Evolutionary conservation across 768 basidiomycete genomes (phyloP).

Genomic region (Phaeotremella skinneri): DNA sequence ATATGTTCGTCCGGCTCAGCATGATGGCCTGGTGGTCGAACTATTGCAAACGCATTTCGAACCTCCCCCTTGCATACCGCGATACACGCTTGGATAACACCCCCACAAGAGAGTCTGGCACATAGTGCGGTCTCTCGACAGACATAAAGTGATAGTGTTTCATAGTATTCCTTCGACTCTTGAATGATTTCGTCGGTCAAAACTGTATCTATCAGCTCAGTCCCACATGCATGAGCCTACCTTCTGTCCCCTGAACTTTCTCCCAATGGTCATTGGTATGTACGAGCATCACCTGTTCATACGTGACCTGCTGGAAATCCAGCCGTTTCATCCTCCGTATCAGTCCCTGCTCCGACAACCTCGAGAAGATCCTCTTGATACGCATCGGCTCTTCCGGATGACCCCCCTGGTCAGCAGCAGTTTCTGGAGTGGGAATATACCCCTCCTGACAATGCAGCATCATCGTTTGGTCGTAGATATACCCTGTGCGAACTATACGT

Average conservation of each 20-base stretch:
- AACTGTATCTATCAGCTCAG: constrained; percentile 55
- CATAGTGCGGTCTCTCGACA: constrained; percentile 77
- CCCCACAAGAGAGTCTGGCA: constrained; percentile 86
- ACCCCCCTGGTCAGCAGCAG: constrained; percentile 54
- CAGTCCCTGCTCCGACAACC: constrained; percentile 62
- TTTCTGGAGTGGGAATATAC: constrained; percentile 37
- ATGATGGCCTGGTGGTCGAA: constrained; percentile 96
- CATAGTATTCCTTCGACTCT: constrained; percentile 78
- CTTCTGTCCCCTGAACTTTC: constrained; percentile 75
- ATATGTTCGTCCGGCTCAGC: constrained; percentile 97
- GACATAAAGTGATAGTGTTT: constrained; percentile 87
- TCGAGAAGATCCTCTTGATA: constrained; percentile 70
- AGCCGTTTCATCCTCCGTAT: constrained; percentile 72
- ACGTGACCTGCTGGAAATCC: constrained; percentile 68
- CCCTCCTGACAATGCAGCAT: constrained; percentile 66
- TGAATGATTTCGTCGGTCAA: constrained; percentile 72
- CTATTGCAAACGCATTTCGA: constrained; percentile 87
- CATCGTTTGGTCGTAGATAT: constrained; percentile 84
- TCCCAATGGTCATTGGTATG: constrained; percentile 91
- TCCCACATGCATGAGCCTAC: constrained; percentile 57
- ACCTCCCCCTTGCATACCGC: constrained; percentile 78
- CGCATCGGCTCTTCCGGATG: constrained; percentile 78
- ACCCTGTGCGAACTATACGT: constrained; percentile 61
- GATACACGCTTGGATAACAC: constrained; percentile 84
- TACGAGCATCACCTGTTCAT: constrained; percentile 79